Conservation (phyloP, 78 protist species). For the Chrysochromulina parva region DNA sequence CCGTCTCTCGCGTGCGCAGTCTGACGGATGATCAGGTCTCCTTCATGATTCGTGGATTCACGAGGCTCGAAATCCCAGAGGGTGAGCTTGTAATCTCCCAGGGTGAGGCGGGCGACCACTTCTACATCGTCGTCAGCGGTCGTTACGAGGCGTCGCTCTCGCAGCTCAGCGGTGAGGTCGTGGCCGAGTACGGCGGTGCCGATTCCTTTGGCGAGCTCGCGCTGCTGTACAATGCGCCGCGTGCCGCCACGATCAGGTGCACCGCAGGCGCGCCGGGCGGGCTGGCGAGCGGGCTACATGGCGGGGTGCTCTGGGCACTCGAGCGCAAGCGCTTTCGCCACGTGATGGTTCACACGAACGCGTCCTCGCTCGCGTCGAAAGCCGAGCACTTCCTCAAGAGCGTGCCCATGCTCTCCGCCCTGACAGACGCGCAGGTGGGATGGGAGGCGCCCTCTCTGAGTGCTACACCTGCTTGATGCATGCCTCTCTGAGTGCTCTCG, state of each 20-base stretch:
- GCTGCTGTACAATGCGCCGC: constrained; percentile 20
- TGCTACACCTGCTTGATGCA: too few species aligned
- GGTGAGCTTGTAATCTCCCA: too few species aligned
- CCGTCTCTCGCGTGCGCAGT: too few species aligned
- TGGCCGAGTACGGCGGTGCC: not conserved
- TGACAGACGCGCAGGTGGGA: not conserved
- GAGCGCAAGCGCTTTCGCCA: not conserved
- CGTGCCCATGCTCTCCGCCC: not conserved
- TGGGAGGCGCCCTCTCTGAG: too few species aligned
- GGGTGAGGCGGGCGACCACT: not conserved
- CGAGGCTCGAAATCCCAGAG: too few species aligned
- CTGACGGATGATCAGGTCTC: too few species aligned
- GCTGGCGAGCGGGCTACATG: not conserved
- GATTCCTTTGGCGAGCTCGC: constrained; percentile 46
- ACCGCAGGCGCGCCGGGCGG: too few species aligned
- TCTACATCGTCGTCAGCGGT: constrained; percentile 33
- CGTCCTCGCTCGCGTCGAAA: not conserved
- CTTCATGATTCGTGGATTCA: too few species aligned
- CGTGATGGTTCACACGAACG: not conserved
- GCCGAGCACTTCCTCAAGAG: not conserved
- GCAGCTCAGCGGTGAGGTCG: not conserved
- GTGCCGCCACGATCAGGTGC: constrained; percentile 38
- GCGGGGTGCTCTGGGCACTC: not conserved
- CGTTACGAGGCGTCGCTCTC: not conserved
- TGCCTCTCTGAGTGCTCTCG: too few species aligned